phyloP scores from a whole-genome alignment of 768 basidiomycete species.

The Lentinus tigrinus region DNA sequence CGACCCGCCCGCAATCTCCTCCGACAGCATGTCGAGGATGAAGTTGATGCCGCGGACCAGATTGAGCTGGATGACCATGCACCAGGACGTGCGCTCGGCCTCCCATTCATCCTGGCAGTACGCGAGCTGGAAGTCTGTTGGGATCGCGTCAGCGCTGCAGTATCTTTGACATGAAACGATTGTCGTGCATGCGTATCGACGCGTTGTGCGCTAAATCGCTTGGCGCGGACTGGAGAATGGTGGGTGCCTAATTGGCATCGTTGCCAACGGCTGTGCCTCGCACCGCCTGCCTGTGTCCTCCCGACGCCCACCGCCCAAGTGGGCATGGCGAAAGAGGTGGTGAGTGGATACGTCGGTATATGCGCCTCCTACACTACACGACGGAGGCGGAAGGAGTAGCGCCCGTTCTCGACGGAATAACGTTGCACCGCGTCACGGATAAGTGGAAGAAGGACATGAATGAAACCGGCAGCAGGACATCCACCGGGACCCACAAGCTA shows the following conservation, averaged over 20 bases:
- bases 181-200: background rate
- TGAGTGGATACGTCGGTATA: too few relatives aligned
- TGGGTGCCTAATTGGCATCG: background rate
- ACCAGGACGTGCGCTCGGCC: conserved; percentile 73
- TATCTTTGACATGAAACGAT: background rate
- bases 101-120: conserved; percentile 64
- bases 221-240: background rate
- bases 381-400: too few relatives aligned
- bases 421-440: too few relatives aligned
- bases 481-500: too few relatives aligned
- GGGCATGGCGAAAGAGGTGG: too few relatives aligned
- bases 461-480: too few relatives aligned
- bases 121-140: conserved; percentile 68
- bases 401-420: too few relatives aligned
- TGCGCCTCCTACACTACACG: too few relatives aligned
- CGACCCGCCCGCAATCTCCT: conserved; percentile 44
- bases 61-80: conserved; percentile 76
- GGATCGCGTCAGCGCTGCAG: background rate
- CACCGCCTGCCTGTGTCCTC: too few relatives aligned
- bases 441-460: too few relatives aligned
- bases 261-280: background rate
- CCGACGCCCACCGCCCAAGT: too few relatives aligned
- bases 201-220: background rate
- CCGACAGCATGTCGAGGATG: conserved; percentile 61
- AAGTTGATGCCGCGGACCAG: conserved; percentile 68